Conservation (phyloP, 345 rosid genomes). For the Corymbia maculata region DNA sequence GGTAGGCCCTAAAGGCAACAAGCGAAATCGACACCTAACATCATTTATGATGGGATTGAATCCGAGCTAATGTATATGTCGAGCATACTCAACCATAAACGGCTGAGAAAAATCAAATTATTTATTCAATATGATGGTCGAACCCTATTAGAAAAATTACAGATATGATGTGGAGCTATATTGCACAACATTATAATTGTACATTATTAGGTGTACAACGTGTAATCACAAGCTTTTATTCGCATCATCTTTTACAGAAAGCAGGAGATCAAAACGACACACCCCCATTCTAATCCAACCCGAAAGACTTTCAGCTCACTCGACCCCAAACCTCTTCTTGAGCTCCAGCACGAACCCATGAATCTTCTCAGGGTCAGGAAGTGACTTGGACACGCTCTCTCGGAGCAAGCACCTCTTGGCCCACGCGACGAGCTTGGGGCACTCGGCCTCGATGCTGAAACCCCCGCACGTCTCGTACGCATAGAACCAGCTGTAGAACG, state of each 20-base stretch:
- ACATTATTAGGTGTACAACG: neutral
- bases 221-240: neutral
- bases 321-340: neutral
- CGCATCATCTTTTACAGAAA: neutral
- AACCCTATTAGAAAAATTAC: neutral
- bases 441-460: slow-evolving; percentile 8
- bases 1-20: neutral
- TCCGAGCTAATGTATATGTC: neutral
- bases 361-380: neutral
- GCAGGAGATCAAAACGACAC: neutral
- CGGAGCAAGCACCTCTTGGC: slow-evolving; percentile 4
- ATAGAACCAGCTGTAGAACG: slow-evolving; percentile 10
- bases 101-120: neutral
- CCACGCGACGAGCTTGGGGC: slow-evolving; percentile 9
- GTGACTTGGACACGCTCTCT: neutral
- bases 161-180: neutral
- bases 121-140: neutral
- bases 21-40: neutral
- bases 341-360: neutral
- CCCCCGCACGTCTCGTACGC: neutral
- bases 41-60: neutral
- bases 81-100: neutral
- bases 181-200: neutral
- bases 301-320: neutral
- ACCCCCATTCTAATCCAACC: neutral